Evolutionary conservation across 2,329 filamentous ascomycete genomes (phyloP).

Genomic region (Septoria linicola): DNA sequence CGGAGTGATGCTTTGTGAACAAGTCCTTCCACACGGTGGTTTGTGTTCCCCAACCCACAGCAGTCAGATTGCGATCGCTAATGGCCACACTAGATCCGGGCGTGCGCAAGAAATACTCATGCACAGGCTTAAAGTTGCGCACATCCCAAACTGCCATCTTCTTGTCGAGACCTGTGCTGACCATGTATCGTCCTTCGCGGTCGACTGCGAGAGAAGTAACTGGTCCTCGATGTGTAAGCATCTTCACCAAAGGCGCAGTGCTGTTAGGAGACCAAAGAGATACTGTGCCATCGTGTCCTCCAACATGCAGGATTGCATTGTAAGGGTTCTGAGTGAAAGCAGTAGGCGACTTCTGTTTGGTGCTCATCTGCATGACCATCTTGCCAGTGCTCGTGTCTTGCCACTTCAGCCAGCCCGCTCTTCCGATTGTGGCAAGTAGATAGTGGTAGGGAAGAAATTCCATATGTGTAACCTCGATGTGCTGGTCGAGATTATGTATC

Average conservation of each 20-base stretch:
- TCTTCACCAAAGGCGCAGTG: constrained; percentile 80
- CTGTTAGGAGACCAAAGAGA: constrained; percentile 95
- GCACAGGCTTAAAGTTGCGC: constrained; percentile 87
- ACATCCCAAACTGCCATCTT: constrained; percentile 97
- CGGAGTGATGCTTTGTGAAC: constrained; percentile 64
- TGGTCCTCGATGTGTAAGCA: constrained; percentile 84
- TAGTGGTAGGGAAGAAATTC: constrained; percentile 97
- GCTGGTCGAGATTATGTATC: constrained; percentile 85
- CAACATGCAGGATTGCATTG: constrained; percentile 88
- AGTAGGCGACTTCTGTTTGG: constrained; percentile 78
- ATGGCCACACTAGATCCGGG: constrained; percentile 83
- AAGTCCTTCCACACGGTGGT: constrained; percentile 89
- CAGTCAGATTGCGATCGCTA: constrained; percentile 82
- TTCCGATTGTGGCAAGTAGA: constrained; percentile 80
- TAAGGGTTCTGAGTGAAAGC: constrained; percentile 84
- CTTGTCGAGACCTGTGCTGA: constrained; percentile 82
- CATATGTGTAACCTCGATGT: constrained; percentile 87
- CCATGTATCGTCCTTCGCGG: constrained; percentile 91
- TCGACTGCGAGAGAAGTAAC: constrained; percentile 84
- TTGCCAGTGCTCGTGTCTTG: constrained; percentile 94
- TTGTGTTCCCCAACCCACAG: constrained; percentile 87
- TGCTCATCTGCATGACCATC: constrained; percentile 80
- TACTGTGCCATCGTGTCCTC: constrained; percentile 92
- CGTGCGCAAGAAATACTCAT: constrained; percentile 79
- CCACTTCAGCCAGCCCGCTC: constrained; percentile 84